Base-by-base conservation (phyloP, 2,329 filamentous ascomycete species). In the Malbranchea zuffiana region DNA sequence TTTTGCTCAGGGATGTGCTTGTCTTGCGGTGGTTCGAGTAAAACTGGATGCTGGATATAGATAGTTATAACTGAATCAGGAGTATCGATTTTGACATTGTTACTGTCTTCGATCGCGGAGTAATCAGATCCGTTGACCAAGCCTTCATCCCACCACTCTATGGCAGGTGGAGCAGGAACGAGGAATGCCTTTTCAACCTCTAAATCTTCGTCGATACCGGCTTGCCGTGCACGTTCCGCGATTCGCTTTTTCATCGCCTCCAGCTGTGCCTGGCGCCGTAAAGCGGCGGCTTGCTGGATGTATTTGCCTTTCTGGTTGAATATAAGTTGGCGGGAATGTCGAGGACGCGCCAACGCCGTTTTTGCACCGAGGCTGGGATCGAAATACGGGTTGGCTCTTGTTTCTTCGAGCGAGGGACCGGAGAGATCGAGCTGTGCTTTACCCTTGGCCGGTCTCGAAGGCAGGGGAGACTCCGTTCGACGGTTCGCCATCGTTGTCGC, bases 221-320 rank as follows among this genome's bases (percentile, higher is more conserved):
- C 85, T 56, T 86, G 88, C 41, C 87, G 75, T 7, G 86, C 82
- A 49, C 85, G 79, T 48, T 81, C 82, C 1, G 88, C 88, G 48
- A 98, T 92, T 39, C 82, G 75, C 66, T 81, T 87, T 62, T 96
- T 96, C 78, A 98, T 88, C 44, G 80, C 80, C 66, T 98, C 92
- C 18, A 98, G 68, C 34, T 82, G 80, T 27, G 81, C 85, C 61
- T 95, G 87, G 42, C 85, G 75, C 44, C 90, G 79, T 35, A 95
- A 66, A 39, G 87, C 87, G 56, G 84, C 88, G 5, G 83, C 90
- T 61, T 96, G 88, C 46, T 86, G 80, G 42, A 96, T 94, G 54
- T 94, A 96, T 70, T 96, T 96, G 36, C 90, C 90, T 59, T 93
- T 92, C 49, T 87, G 79, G 51, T 95, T 94, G 67, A 98, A 96